Base-by-base conservation (phyloP, 2,329 filamentous ascomycete genomes). In the Microdochium paspali region DNA sequence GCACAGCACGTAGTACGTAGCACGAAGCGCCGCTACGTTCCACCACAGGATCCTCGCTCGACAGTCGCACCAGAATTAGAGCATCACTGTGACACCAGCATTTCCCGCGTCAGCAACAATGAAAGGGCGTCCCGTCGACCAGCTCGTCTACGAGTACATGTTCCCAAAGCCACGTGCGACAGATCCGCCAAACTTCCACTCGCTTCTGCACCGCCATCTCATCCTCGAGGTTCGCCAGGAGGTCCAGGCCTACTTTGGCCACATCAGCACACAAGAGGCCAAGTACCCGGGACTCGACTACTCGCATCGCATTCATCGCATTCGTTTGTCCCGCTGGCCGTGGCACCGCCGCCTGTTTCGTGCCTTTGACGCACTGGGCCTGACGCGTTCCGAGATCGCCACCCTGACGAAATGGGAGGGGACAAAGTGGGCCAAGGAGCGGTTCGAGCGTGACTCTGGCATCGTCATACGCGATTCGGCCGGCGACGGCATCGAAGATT, bases 221-320 rank as follows among this genome's bases (percentile, higher is more conserved):
- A 84, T 90, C 45, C 78, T 79, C 53, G 86, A 90, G 69, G 85
- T 90, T 49, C 84, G 86, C 49, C 82, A 86, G 60, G 86, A 90
- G 64, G 87, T 87, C 1, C 79, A 84, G 54, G 78, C 82, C 46
- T 90, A 87, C 68, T 90, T 88, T 65, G 86, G 86, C 55, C 83
- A 87, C 59, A 77, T 90, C 54, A 82, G 87, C 60, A 88, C 84
- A 24, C 79, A 84, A 55, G 86, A 91, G 69, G 85, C 86, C 54
- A 87, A 87, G 57, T 90, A 90, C 55, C 86, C 86, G 0, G 86
- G 86, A 25, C 77, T 91, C 48, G 86, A 91, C 70, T 91, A 91
- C 70, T 81, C 77, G 50, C 73, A 87, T 60, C 70, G 67, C 23
- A 84, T 83, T 7, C 86, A 91, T 65, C 83, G 85, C 53, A 82